Evolutionary conservation across 805 yeast species (phyloP).

Genomic region (Teunomyces atbi): DNA sequence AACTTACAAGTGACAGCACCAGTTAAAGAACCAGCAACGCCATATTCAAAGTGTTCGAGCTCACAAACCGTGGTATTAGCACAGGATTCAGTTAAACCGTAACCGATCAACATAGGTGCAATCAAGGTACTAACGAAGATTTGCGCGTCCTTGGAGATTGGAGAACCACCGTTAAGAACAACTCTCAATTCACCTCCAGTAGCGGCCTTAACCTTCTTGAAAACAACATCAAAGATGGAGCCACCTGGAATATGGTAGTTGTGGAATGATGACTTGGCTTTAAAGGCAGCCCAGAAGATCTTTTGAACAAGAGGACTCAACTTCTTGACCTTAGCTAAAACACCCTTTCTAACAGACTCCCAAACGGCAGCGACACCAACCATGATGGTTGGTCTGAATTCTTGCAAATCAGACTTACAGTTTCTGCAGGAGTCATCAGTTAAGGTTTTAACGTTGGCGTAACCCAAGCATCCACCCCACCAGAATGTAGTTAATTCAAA

Average conservation of each 20-base stretch:
- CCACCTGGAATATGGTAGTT: slow-evolving; percentile 75
- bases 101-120: slow-evolving; percentile 88
- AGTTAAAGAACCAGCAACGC: slow-evolving; percentile 77
- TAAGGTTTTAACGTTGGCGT: slow-evolving; percentile 89
- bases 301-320: slow-evolving; percentile 67
- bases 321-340: slow-evolving; percentile 67
- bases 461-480: slow-evolving; percentile 92
- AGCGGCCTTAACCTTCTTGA: slow-evolving; percentile 86
- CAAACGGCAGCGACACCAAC: slow-evolving; percentile 99
- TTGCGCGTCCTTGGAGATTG: slow-evolving; percentile 80
- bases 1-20: slow-evolving; percentile 85
- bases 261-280: slow-evolving; percentile 64
- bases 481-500: slow-evolving; percentile 76
- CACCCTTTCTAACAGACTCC: slow-evolving; percentile 95
- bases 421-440: slow-evolving; percentile 78
- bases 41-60: slow-evolving; percentile 64
- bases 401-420: slow-evolving; percentile 84
- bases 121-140: slow-evolving; percentile 70
- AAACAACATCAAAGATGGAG: slow-evolving; percentile 68
- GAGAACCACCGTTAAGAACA: slow-evolving; percentile 90
- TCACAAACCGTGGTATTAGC: slow-evolving; percentile 79
- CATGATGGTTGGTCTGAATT: slow-evolving; percentile 89
- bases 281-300: slow-evolving; percentile 85
- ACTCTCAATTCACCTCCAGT: slow-evolving; percentile 86
- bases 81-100: slow-evolving; percentile 94